Base-by-base conservation (phyloP, 768 basidiomycete species). In the Rhodosporidiobolus sp. region DNA sequence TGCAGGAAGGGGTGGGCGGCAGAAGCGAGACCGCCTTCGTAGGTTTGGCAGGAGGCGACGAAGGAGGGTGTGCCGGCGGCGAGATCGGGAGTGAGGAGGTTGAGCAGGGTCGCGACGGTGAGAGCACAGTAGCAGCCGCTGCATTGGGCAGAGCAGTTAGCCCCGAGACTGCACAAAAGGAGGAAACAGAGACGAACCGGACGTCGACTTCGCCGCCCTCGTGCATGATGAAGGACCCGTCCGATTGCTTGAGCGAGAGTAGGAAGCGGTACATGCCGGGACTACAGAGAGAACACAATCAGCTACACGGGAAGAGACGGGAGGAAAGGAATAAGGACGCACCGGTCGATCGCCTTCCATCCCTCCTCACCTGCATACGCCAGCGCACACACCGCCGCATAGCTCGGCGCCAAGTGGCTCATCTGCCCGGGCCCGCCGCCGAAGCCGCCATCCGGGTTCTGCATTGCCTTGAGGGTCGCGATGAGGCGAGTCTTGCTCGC, bases 61-160 rank as follows among this genome's bases (percentile, higher is more conserved):
- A 94, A 98, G 12, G 83, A 86, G 1, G 90, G 86, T 0, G 89
- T 90, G 10, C 89, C 88, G 35, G 83, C 82, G 8, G 94, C 84
- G 52, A 99, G 88, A 68, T 91, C 92, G 0, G 94, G 92, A 0
- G 95, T 97, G 57, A 97, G 82, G 26, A 99, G 81, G 76, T 96
- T 87, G 54, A 97, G 85, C 32, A 99, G 83, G 4, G 88, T 86
- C 0, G 94, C 92, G 4, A 88, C 86, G 4, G 88, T 88, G 20
- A 99, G 86, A 2, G 97, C 86, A 79, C 95, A 96, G 79, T 98
- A 99, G 43, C 90, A 89, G 0, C 94, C 96, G n/a, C 94, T 93
- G 79, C 26, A 20, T 60, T 59, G 24, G 48, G 17, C 46, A 30
- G 61, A 67, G 24, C 53, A 16, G 67, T 69, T n/a, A 61, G 30